These are phyloP conservation scores for Boletus sp. DNA, from an alignment of 768 basidiomycete genomes.

Conservation along the genomic window DNA sequence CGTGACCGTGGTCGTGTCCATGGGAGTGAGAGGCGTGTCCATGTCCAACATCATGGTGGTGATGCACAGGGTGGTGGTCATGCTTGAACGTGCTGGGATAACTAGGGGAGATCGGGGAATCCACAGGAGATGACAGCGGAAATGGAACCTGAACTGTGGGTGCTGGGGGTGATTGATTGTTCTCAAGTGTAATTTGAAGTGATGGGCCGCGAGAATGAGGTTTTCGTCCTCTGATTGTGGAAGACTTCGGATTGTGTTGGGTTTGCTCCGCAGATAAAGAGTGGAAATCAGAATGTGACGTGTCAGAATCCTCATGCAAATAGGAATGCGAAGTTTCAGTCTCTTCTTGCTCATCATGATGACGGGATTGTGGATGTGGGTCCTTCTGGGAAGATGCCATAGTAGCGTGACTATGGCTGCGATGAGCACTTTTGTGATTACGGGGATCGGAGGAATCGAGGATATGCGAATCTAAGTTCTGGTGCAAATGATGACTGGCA, in stretches of 20 bases:
- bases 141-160: slow-evolving; percentile 25
- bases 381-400: slow-evolving; percentile 9
- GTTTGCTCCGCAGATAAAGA: slow-evolving; percentile 12
- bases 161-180: slow-evolving; percentile 16
- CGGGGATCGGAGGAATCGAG: slow-evolving; percentile 10
- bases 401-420: slow-evolving; percentile 17
- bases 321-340: slow-evolving; percentile 25
- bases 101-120: slow-evolving; percentile 63
- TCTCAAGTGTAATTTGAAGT: slow-evolving; percentile 36
- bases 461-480: slow-evolving; percentile 11
- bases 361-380: slow-evolving; percentile 29
- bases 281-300: slow-evolving; percentile 15
- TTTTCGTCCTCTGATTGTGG: slow-evolving; percentile 30
- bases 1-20: slow-evolving; percentile 54
- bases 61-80: slow-evolving; percentile 41
- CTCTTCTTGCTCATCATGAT: slow-evolving; percentile 24
- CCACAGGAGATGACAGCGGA: slow-evolving; percentile 26
- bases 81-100: slow-evolving; percentile 52
- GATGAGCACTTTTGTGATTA: slow-evolving; percentile 11
- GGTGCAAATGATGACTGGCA: slow-evolving; percentile 21
- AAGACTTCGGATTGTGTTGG: slow-evolving; percentile 7
- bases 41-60: slow-evolving; percentile 23
- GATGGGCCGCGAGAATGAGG: slow-evolving; percentile 42
- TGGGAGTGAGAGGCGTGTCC: slow-evolving; percentile 54
- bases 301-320: slow-evolving; percentile 30